A percentile compares a stretch with the other conserved stretches of the same genome.
Conservation (phyloP, 176 grass and related monocot species). For the Phoenix roebelenii region DNA sequence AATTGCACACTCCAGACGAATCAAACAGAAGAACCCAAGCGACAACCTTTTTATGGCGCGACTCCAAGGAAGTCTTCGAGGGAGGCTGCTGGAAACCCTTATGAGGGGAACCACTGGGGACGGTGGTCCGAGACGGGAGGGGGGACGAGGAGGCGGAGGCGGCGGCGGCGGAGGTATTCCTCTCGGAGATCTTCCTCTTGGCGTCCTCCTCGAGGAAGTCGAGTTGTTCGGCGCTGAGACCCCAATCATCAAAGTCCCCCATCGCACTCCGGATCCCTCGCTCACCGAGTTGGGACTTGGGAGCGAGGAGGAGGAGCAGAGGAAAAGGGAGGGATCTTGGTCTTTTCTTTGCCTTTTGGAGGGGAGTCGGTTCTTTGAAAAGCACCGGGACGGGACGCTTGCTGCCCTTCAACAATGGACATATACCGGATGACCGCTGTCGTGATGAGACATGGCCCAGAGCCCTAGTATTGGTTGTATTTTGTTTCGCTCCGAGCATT, state of each 20-base stretch:
- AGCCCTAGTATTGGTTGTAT: too few species aligned
- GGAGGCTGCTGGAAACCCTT: conserved; percentile 26
- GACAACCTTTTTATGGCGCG: conserved; percentile 51
- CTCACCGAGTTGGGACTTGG: too few species aligned
- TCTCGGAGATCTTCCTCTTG: conserved; percentile 57
- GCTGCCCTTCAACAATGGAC: too few species aligned
- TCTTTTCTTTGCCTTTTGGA: too few species aligned
- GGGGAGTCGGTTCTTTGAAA: too few species aligned
- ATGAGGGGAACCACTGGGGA: conserved; percentile 3
- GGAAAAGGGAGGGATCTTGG: too few species aligned
- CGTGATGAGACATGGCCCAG: too few species aligned
- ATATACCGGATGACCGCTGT: too few species aligned
- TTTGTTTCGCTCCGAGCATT: too few species aligned
- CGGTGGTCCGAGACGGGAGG: conserved; percentile 26
- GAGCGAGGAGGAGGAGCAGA: too few species aligned
- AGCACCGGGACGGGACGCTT: too few species aligned
- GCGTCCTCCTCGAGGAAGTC: conserved; percentile 80
- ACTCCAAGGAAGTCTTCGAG: conserved; percentile 34
- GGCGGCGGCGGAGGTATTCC: conserved; percentile 48
- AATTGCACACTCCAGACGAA: too few species aligned
- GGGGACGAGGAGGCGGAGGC: conserved; percentile 42
- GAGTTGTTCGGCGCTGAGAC: conserved; percentile 61
- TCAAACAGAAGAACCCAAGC: conserved; percentile 3
- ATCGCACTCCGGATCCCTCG: not conserved
- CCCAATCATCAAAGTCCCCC: conserved; percentile 63